Evolutionary conservation across 169 alveolate genomes (phyloP).

Genomic region (Plasmodium blacklocki): DNA sequence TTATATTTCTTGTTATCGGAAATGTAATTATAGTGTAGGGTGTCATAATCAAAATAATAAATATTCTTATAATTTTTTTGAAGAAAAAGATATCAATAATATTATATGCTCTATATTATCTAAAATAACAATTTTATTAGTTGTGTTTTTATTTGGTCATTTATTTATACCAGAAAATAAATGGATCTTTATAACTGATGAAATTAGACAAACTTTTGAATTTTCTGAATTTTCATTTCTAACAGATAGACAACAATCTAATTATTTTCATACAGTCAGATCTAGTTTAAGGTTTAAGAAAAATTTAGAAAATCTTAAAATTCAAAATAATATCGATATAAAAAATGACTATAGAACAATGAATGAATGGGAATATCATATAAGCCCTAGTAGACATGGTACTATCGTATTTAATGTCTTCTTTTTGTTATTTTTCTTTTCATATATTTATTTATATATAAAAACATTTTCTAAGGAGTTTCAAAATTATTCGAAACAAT

Average conservation of each 20-base stretch:
- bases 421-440: conserved; percentile 63
- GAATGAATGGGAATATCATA: conserved; percentile 69
- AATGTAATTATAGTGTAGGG: conserved; percentile 28
- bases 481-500: conserved; percentile 5
- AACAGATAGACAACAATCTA: conserved; percentile 15
- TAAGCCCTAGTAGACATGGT: conserved; percentile 68
- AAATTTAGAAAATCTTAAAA: conserved; percentile 61
- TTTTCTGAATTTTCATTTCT: conserved; percentile 53
- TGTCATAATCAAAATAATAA: conserved; percentile 9
- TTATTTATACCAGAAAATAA: conserved; percentile 48
- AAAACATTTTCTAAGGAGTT: conserved; percentile 36
- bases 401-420: conserved; percentile 71
- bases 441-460: conserved; percentile 48
- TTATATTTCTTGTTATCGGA: conserved; percentile 65
- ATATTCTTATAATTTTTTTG: conserved; percentile 21
- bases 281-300: conserved; percentile 68
- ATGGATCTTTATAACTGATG: conserved; percentile 39
- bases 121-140: conserved; percentile 15
- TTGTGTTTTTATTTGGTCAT: conserved; percentile 69
- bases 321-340: conserved; percentile 23
- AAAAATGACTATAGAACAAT: conserved; percentile 55
- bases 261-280: conserved; percentile 38
- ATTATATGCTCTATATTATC: conserved; percentile 41
- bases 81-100: conserved; percentile 34
- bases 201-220: conserved; percentile 25